These are phyloP conservation scores for Podila horticola DNA, from an alignment of 192 early-diverging fungal genomes.

Conservation along the genomic window DNA sequence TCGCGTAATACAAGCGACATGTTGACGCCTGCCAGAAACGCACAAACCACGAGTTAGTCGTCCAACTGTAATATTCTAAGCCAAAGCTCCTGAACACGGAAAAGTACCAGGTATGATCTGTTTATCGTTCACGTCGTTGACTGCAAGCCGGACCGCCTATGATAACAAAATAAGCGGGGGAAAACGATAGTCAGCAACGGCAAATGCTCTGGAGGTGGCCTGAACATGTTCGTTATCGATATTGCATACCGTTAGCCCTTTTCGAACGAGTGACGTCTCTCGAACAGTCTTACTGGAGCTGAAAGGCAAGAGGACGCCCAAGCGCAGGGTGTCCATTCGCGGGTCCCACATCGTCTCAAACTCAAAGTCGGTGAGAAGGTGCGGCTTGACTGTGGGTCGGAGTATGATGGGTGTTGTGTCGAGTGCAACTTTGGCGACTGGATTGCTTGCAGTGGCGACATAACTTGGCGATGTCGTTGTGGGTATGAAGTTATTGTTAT, in stretches of 20 bases:
- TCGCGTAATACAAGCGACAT: slow-evolving; percentile 31
- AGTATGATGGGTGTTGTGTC: background rate
- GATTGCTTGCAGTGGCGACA: background rate
- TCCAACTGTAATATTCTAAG: background rate
- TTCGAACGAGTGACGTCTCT: background rate
- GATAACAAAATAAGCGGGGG: background rate
- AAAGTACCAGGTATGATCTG: slow-evolving; percentile 51
- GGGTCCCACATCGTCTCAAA: slow-evolving; percentile 16
- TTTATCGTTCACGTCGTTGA: slow-evolving; percentile 53
- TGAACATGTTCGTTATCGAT: background rate
- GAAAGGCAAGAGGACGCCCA: slow-evolving; percentile 22
- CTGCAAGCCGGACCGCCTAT: slow-evolving; percentile 58
- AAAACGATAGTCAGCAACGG: background rate
- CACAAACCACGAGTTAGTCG: background rate
- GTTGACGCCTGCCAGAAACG: slow-evolving; percentile 9
- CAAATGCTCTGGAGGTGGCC: background rate
- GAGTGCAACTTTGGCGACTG: background rate
- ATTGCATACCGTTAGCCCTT: slow-evolving; percentile 11
- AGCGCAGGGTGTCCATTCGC: slow-evolving; percentile 1
- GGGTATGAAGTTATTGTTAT: too few relatives aligned
- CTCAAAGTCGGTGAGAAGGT: slow-evolving; percentile 24
- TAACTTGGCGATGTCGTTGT: background rate
- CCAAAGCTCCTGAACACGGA: background rate
- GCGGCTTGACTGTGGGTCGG: slow-evolving; percentile 4
- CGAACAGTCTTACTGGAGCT: background rate